phyloP scores from a whole-genome alignment of 805 yeast genomes.

The Suhomyces pyralidae region DNA sequence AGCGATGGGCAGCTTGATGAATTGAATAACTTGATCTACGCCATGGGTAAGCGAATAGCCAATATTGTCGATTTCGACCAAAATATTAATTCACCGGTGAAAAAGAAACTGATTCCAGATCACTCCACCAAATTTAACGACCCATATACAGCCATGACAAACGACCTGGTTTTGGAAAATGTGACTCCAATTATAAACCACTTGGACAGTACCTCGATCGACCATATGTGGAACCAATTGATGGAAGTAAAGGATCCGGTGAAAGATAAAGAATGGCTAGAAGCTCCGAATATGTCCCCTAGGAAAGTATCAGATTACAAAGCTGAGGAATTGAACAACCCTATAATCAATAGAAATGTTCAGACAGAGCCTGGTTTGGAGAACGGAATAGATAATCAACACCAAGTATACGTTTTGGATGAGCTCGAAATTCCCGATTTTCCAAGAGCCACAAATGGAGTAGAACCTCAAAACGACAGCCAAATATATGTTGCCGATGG shows the following conservation, averaged over 20 bases:
- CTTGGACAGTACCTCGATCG: conserved; percentile 5
- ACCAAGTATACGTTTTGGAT: not conserved
- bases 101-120: not conserved
- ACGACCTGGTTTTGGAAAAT: not conserved
- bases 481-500: not conserved
- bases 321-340: no score
- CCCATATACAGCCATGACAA: not conserved
- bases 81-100: not conserved
- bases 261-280: not conserved
- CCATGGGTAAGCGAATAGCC: conserved; percentile 5
- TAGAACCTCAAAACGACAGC: not conserved
- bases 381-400: not conserved
- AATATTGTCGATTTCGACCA: conserved; percentile 6
- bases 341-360: no score
- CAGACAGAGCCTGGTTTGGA: no score
- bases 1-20: conserved; percentile 12
- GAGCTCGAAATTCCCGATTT: not conserved
- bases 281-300: not conserved
- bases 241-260: conserved; percentile 8
- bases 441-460: not conserved
- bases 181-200: not conserved
- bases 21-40: conserved; percentile 4
- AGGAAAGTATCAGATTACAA: no score
- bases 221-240: conserved; percentile 13
- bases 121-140: not conserved